Conservation (phyloP, 306 rosid genomes). For the Canavalia gladiata region DNA sequence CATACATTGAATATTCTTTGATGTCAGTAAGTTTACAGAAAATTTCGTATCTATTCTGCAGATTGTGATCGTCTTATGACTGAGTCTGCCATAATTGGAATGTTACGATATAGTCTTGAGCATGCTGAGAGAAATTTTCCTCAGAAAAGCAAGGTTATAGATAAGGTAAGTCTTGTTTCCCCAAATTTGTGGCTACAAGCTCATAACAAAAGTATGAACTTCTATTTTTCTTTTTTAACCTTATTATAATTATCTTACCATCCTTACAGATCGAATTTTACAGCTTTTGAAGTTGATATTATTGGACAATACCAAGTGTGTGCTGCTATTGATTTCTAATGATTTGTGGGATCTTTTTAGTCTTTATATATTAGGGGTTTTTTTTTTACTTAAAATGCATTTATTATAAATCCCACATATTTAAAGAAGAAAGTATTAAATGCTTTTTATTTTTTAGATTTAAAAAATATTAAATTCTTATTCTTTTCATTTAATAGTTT, state of each 20-base stretch:
- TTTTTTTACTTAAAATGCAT: neutral
- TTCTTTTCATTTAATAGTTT: neutral
- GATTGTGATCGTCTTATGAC: slow-evolving; percentile 68
- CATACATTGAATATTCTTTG: slow-evolving; percentile 9
- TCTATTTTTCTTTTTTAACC: neutral
- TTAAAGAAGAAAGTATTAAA: neutral
- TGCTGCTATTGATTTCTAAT: neutral
- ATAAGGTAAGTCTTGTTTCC: slow-evolving; percentile 59
- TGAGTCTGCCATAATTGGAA: slow-evolving; percentile 60
- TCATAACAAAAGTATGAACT: slow-evolving; percentile 1
- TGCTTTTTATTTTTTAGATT: neutral
- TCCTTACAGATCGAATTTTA: neutral
- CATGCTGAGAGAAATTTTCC: slow-evolving; percentile 84
- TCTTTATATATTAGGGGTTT: neutral
- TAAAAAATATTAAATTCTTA: neutral
- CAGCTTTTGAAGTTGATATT: neutral
- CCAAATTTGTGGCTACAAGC: slow-evolving; percentile 28
- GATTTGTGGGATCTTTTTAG: neutral
- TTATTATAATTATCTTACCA: neutral
- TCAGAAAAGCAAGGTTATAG: slow-evolving; percentile 47
- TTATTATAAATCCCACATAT: neutral
- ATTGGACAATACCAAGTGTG: neutral
- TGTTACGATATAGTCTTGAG: slow-evolving; percentile 78
- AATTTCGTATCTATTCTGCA: slow-evolving; percentile 47
- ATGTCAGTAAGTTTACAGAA: slow-evolving; percentile 1